Evolutionary conservation across 306 rosid genomes (phyloP), one percentile per base, ranked within the genome.

Genomic region (Spatholobus suberectus): DNA sequence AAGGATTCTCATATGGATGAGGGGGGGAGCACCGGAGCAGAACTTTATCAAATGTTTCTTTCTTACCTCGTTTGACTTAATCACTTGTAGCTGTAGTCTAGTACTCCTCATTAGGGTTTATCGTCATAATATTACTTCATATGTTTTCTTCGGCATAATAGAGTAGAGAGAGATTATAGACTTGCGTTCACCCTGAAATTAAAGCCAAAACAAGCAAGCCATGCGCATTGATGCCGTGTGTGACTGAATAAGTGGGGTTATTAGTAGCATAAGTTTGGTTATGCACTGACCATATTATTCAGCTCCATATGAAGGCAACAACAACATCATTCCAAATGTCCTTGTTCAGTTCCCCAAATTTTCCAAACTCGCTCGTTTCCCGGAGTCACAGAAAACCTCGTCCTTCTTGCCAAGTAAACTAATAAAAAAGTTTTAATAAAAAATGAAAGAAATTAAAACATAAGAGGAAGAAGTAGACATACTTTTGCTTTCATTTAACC

Each of bases 211-310:
- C 43, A 62, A 29, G 13, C 23, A 62, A 32, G 13, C 5, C 70
- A 62, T 62, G 70, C 70, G 70, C 70, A 32, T 32, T 62, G 41
- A 62, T 32, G 43, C 40, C 70, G 70, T 14, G 21, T 62, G 70
- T 61, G 68, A 2, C 68, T 61, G n/a, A 27, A 14, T 61, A 27
- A 61, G 68, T 61, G 38, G 68, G 40, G 32, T 58, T 29, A n/a
- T n/a, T n/a, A n/a, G n/a, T 27, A 27, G 26, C 27, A 61, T 5
- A 23, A 57, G 35, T 59, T 24, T 26, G n/a, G 37, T 59, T 59
- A 24, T 24, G 8, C 61, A 18, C 32, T 14, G 23, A 15, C 70
- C 70, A 14, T 62, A 21, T 62, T 62, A 29, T 62, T 62, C 69
- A 62, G 10, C 41, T 29, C 29, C 69, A 15, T 62, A 15, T 15